These are phyloP conservation scores for Penicillium fuscoglaucum DNA, from an alignment of 2,329 filamentous ascomycete species.

Conservation along the genomic window DNA sequence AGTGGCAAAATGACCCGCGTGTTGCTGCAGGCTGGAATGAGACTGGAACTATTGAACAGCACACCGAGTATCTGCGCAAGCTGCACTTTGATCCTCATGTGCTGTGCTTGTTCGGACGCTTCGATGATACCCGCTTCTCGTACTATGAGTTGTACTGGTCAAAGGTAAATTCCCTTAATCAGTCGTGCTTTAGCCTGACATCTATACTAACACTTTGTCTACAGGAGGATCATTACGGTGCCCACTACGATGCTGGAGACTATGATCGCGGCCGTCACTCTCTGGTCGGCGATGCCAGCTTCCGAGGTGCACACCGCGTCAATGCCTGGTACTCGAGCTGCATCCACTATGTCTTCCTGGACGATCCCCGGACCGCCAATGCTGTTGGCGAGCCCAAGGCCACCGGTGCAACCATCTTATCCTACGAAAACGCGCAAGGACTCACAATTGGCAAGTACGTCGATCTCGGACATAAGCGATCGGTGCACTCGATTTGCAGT, in stretches of 20 bases:
- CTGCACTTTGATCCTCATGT: slow-evolving; percentile 72
- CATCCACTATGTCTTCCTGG: slow-evolving; percentile 62
- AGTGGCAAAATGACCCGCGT: slow-evolving; percentile 81
- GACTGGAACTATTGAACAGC: slow-evolving; percentile 72
- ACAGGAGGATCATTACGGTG: slow-evolving; percentile 61
- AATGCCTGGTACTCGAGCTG: slow-evolving; percentile 59
- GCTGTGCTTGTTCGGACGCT: slow-evolving; percentile 67
- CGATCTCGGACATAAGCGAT: slow-evolving; percentile 71
- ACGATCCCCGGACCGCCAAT: slow-evolving; percentile 56
- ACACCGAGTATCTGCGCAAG: slow-evolving; percentile 68
- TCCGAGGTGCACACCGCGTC: slow-evolving; percentile 57
- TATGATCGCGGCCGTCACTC: slow-evolving; percentile 63
- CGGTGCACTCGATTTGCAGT: slow-evolving; percentile 35
- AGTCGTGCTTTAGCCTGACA: background rate
- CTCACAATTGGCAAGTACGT: slow-evolving; percentile 72
- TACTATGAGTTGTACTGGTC: slow-evolving; percentile 84
- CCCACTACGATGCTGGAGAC: slow-evolving; percentile 56
- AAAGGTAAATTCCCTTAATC: slow-evolving; percentile 49
- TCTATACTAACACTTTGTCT: slow-evolving; percentile 3
- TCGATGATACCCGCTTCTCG: slow-evolving; percentile 69
- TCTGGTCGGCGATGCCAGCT: slow-evolving; percentile 57
- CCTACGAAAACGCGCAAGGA: slow-evolving; percentile 73
- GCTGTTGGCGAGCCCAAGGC: slow-evolving; percentile 68
- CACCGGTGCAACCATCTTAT: slow-evolving; percentile 67
- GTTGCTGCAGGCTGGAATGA: slow-evolving; percentile 80